Base-by-base conservation (phyloP, 257 asterid species). In the Forsythia viridissima region DNA sequence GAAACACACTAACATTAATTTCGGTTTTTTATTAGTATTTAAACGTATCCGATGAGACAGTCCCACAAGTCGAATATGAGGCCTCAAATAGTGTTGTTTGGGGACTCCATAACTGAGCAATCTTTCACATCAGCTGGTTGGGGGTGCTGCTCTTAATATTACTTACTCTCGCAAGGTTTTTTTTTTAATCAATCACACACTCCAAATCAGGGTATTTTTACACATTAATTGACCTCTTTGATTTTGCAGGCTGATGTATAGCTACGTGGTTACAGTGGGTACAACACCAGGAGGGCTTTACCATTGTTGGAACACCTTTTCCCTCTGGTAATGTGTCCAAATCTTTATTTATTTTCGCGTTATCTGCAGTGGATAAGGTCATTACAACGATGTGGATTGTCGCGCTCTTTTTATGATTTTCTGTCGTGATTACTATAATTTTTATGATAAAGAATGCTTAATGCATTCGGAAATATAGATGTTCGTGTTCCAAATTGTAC, bases 241-340 rank as follows among this genome's bases (percentile, higher is more conserved):
- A 73, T 67, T 76, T 67, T 80, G 72, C 77, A 94, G 99, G 98
- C 85, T 82, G 98, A 92, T 84, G 86, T 92, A 34, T 81, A 92
- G 84, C 92, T 89, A 79, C 94, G 98, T 61, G 97, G 99, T 20
- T 95, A 88, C 76, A 88, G 92, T 76, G 97, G 98, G 78, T 95
- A 95, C 91, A 93, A 92, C 90, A 90, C 97, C 42, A 86, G 93
- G 46, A 93, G 97, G 97, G 98, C 97, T 76, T 76, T 93, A 82
- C 92, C 93, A 92, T 86, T 95, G 93, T 82, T 95, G 83, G 87
- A 90, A 37, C 97, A 93, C 82, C 79, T 94, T 65, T 92, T 94
- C 78, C 94, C 97, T 80, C 79, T 83, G 95, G 97, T 92, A 88
- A 71, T 73, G 43, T 48, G n/a, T 13, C 57, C 4, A 3, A 4